These are phyloP conservation scores for Aurantiochytrium sp. DNA, from an alignment of 108 stramenopile species.

Conservation along the genomic window DNA sequence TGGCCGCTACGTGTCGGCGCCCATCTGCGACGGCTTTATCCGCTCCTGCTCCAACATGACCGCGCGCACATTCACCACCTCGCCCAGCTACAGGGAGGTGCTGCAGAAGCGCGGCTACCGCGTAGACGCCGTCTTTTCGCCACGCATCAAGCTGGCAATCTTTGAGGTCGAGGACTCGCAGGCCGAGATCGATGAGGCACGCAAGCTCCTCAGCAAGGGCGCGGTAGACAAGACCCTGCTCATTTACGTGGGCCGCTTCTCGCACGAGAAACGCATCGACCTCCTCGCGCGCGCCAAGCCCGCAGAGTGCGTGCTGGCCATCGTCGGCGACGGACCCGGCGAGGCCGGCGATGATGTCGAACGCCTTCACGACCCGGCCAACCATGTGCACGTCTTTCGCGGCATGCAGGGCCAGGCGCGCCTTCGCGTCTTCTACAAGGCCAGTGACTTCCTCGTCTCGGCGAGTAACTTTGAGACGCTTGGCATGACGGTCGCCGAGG, in stretches of 20 bases:
- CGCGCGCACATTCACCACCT: background rate
- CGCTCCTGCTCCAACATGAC: conserved; percentile 6
- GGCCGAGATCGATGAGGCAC: background rate
- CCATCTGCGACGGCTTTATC: conserved; percentile 15
- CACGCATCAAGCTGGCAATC: background rate
- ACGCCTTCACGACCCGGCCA: background rate
- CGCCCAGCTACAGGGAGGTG: background rate
- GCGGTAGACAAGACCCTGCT: background rate
- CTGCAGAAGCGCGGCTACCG: conserved; percentile 12
- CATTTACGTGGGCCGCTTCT: conserved; percentile 3
- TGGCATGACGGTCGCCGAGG: conserved; percentile 13
- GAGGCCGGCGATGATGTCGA: background rate
- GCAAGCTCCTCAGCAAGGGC: background rate
- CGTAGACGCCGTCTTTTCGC: background rate
- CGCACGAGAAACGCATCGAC: conserved; percentile 15
- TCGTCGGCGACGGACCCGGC: conserved; percentile 14
- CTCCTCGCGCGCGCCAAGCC: background rate
- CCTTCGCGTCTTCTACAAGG: background rate
- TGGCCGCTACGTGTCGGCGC: conserved; percentile 5
- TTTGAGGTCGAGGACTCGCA: background rate
- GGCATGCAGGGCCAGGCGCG: conserved; percentile 7
- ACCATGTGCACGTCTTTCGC: background rate
- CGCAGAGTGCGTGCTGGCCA: background rate
- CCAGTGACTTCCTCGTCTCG: background rate
- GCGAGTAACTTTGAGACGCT: conserved; percentile 4